These are phyloP conservation scores for Austroboletus festivus DNA, from an alignment of 768 basidiomycete species.

Conservation along the genomic window DNA sequence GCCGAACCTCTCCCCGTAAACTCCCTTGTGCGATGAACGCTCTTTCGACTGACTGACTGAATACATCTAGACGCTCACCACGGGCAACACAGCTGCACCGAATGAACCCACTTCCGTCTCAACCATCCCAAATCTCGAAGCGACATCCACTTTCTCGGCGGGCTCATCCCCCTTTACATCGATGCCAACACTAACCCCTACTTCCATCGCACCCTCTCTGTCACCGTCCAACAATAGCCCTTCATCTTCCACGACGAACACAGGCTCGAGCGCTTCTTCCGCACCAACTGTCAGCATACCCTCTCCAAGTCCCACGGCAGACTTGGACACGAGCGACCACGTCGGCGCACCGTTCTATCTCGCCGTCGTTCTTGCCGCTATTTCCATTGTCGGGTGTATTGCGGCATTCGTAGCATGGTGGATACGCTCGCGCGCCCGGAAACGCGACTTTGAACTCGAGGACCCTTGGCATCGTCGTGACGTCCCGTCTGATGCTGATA, in stretches of 20 bases:
- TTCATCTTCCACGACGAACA: constrained; percentile 5
- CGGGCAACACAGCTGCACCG: neutral
- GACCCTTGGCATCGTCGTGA: constrained; percentile 35
- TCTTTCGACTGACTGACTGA: neutral
- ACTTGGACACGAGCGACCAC: constrained; percentile 17
- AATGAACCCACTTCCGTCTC: constrained; percentile 4
- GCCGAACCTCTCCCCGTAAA: neutral
- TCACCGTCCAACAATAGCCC: constrained; percentile 3
- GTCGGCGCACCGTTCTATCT: constrained; percentile 45
- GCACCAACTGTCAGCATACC: constrained; percentile 24
- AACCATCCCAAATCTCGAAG: constrained; percentile 18
- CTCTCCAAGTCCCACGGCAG: constrained; percentile 23
- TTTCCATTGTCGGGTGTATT: constrained; percentile 44
- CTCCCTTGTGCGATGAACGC: no score
- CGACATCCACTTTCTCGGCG: constrained; percentile 10
- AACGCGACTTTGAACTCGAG: constrained; percentile 31
- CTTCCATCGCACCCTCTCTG: neutral
- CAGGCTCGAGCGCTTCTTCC: constrained; percentile 21
- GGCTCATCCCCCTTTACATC: constrained; percentile 1
- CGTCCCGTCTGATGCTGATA: constrained; percentile 3
- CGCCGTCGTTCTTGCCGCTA: constrained; percentile 45
- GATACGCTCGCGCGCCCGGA: constrained; percentile 40
- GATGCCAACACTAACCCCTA: constrained; percentile 1
- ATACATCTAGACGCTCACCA: constrained; percentile 7
- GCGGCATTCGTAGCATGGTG: constrained; percentile 49